Evolutionary conservation across 192 early-diverging fungal genomes (phyloP).

Genomic region (Coemansia sp.): DNA sequence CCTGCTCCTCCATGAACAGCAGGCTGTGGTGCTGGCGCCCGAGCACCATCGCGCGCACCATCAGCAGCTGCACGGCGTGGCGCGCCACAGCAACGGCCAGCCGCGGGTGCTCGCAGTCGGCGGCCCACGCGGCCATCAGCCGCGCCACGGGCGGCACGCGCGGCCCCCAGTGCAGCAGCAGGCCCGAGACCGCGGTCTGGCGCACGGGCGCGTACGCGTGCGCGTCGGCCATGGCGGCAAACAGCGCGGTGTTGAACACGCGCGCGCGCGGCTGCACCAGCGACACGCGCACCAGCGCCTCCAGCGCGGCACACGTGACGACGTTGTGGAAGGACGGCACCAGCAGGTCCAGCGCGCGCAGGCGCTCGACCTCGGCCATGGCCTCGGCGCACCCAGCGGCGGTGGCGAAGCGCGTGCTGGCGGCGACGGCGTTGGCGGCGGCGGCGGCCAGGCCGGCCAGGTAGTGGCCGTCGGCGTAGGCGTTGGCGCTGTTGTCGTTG

Average conservation of each 20-base stretch:
- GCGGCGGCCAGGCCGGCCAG: constrained; percentile 71
- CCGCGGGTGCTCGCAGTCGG: constrained; percentile 10
- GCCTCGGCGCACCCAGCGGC: constrained; percentile 11
- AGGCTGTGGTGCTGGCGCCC: constrained; percentile 49
- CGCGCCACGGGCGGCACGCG: constrained; percentile 12
- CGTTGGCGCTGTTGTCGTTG: constrained; percentile 93
- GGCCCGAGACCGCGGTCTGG: constrained; percentile 66
- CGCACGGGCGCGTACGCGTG: constrained; percentile 74
- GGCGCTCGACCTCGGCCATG: constrained; percentile 72
- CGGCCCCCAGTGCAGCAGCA: constrained; percentile 69
- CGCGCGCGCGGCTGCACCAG: constrained; percentile 59
- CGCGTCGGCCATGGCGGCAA: constrained; percentile 67
- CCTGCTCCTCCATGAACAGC: constrained; percentile 36
- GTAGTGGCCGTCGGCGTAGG: constrained; percentile 79
- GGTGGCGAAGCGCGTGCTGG: constrained; percentile 25
- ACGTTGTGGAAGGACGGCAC: constrained; percentile 86
- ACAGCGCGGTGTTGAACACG: constrained; percentile 70
- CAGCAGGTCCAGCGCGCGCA: constrained; percentile 73
- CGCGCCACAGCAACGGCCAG: constrained; percentile 9
- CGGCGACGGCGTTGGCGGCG: constrained; percentile 63
- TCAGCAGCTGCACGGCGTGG: constrained; percentile 12
- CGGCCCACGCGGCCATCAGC: constrained; percentile 24
- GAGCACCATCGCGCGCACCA: constrained; percentile 39
- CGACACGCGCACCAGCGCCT: constrained; percentile 66
- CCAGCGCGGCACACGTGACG: constrained; percentile 77